These are phyloP conservation scores for Xylaria sp. DNA, from an alignment of 2,329 filamentous ascomycete genomes.

Conservation along the genomic window DNA sequence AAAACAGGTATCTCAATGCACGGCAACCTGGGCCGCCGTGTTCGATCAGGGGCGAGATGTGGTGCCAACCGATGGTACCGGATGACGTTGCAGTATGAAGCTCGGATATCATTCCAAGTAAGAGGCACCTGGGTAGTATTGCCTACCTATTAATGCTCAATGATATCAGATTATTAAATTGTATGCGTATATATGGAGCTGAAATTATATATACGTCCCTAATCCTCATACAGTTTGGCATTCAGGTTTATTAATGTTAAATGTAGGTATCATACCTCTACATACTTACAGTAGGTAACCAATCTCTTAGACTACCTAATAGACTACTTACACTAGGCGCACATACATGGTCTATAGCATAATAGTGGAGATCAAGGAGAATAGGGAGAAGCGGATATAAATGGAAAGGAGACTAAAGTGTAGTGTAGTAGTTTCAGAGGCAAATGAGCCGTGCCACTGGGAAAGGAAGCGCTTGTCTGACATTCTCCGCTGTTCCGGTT, in stretches of 20 bases:
- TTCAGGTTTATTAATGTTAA: too few species aligned
- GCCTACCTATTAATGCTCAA: background rate
- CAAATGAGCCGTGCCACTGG: background rate
- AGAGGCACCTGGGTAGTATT: background rate
- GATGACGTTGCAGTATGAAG: slow-evolving; percentile 4
- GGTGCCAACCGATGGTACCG: background rate
- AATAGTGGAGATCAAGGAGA: background rate
- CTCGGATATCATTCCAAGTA: background rate
- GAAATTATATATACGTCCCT: too few species aligned
- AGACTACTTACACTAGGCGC: too few species aligned
- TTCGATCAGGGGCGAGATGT: slow-evolving; percentile 2
- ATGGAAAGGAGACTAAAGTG: background rate
- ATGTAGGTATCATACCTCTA: too few species aligned
- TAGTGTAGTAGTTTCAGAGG: slow-evolving; percentile 5
- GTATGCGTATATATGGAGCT: background rate
- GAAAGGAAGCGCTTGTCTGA: background rate
- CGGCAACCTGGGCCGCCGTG: background rate
- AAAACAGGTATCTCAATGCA: too few species aligned
- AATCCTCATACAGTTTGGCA: too few species aligned
- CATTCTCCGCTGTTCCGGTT: background rate
- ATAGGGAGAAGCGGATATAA: background rate
- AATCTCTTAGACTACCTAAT: too few species aligned
- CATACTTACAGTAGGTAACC: too few species aligned
- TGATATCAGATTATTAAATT: too few species aligned
- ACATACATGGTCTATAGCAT: background rate